Conservation (phyloP, 2,329 filamentous ascomycete genomes). For the Emericellopsis cladophorae region DNA sequence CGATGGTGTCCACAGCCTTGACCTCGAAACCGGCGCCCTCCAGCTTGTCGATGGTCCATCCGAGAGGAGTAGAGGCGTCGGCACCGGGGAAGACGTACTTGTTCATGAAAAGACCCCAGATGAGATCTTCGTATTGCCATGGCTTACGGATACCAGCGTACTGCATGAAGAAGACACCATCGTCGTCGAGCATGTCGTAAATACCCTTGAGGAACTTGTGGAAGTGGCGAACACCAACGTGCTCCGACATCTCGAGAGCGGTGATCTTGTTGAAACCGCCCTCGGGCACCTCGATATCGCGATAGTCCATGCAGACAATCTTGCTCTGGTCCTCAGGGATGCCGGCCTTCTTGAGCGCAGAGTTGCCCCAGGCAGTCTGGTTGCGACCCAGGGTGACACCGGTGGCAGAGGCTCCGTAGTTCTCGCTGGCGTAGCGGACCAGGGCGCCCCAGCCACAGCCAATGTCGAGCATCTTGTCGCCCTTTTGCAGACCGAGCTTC, state of each 20-base stretch:
- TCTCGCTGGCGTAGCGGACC: slow-evolving; percentile 79
- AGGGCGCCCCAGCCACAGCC: slow-evolving; percentile 98
- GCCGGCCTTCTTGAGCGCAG: slow-evolving; percentile 68
- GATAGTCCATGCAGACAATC: slow-evolving; percentile 94
- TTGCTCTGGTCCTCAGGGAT: slow-evolving; percentile 79
- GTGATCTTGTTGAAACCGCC: slow-evolving; percentile 79
- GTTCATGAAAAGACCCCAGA: slow-evolving; percentile 99
- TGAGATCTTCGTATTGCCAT: slow-evolving; percentile 97
- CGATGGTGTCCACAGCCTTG: slow-evolving; percentile 84
- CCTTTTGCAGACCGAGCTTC: slow-evolving; percentile 76
- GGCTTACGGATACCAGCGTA: slow-evolving; percentile 85
- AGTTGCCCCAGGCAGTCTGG: slow-evolving; percentile 95
- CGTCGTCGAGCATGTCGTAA: slow-evolving; percentile 90
- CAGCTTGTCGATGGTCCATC: slow-evolving; percentile 72
- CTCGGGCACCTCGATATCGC: slow-evolving; percentile 72
- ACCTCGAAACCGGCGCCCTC: slow-evolving; percentile 64
- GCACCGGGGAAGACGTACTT: slow-evolving; percentile 98
- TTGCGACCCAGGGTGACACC: slow-evolving; percentile 93
- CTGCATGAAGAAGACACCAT: slow-evolving; percentile 92
- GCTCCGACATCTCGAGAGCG: slow-evolving; percentile 96
- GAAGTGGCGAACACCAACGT: slow-evolving; percentile 90
- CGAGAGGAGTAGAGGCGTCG: slow-evolving; percentile 86
- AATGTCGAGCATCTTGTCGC: slow-evolving; percentile 81
- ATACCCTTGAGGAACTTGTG: slow-evolving; percentile 71
- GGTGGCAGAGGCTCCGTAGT: slow-evolving; percentile 76